Evolutionary conservation across 768 basidiomycete genomes (phyloP).

Genomic region (Amanita subjunquillea): DNA sequence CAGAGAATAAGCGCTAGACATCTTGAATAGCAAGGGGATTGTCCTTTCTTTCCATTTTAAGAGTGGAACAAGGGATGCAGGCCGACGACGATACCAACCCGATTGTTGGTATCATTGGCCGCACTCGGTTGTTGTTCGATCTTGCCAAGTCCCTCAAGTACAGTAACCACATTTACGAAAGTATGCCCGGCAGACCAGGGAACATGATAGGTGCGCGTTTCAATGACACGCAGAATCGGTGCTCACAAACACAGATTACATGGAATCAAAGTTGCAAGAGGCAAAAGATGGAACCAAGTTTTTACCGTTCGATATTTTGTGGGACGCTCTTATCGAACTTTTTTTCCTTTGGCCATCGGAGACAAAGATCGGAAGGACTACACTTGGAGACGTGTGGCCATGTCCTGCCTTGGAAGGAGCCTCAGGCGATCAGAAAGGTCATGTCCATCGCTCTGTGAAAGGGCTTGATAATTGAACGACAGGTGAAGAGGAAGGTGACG

Average conservation of each 20-base stretch:
- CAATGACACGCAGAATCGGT: not conserved
- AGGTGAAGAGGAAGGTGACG: constrained; percentile 38
- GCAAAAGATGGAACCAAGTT: constrained; percentile 26
- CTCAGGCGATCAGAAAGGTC: constrained; percentile 8
- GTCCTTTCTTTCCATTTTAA: constrained; percentile 46
- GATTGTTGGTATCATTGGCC: constrained; percentile 86
- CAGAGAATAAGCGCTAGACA: not conserved
- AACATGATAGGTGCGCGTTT: constrained; percentile 58
- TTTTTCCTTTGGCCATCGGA: constrained; percentile 87
- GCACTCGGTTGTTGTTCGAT: constrained; percentile 64
- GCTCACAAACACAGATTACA: constrained; percentile 42
- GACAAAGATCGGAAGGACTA: constrained; percentile 49
- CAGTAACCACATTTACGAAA: constrained; percentile 62
- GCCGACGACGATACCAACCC: constrained; percentile 60
- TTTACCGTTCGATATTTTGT: constrained; percentile 69
- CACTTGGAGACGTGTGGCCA: constrained; percentile 93
- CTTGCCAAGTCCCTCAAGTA: constrained; percentile 62
- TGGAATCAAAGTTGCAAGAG: constrained; percentile 42
- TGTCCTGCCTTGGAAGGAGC: constrained; percentile 41
- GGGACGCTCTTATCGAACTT: constrained; percentile 76
- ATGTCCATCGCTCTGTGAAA: constrained; percentile 2
- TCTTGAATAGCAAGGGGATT: constrained; percentile 54
- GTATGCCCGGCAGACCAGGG: constrained; percentile 59
- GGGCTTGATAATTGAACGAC: constrained; percentile 6
- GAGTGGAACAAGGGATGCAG: constrained; percentile 66